Conservation (phyloP, 805 yeast genomes). For the Millerozyma miso region DNA sequence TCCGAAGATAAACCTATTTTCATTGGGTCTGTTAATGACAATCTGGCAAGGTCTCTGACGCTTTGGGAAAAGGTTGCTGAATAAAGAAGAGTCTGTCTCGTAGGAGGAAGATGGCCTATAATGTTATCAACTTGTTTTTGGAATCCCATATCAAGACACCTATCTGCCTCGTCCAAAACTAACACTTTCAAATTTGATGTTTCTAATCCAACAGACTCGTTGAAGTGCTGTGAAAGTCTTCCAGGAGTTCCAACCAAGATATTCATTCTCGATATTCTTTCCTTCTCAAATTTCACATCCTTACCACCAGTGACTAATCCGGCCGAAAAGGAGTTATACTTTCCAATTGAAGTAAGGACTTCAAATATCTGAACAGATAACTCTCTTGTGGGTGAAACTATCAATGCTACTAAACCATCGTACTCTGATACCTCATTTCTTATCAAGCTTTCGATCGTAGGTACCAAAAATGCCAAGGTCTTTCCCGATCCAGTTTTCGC, state of each 20-base stretch:
- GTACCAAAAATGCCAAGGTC: conserved; percentile 81
- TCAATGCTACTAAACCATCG: conserved; percentile 87
- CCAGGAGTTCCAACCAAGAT: conserved; percentile 92
- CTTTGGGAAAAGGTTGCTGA: conserved; percentile 89
- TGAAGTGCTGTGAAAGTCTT: conserved; percentile 82
- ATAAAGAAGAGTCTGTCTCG: conserved; percentile 78
- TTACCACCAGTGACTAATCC: conserved; percentile 94
- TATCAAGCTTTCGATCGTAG: conserved; percentile 66
- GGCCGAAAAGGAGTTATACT: conserved; percentile 70
- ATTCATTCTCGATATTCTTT: conserved; percentile 73
- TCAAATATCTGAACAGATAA: conserved; percentile 88
- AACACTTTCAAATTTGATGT: conserved; percentile 69
- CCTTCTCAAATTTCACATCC: conserved; percentile 76
- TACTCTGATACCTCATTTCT: conserved; percentile 71
- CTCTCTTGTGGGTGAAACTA: conserved; percentile 91
- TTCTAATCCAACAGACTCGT: conserved; percentile 80
- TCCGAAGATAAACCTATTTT: conserved; percentile 38
- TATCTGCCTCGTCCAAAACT: conserved; percentile 87
- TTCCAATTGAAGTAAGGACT: conserved; percentile 78
- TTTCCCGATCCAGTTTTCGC: conserved; percentile 92
- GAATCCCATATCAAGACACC: conserved; percentile 93
- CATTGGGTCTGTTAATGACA: conserved; percentile 62
- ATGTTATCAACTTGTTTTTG: conserved; percentile 78
- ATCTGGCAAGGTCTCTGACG: conserved; percentile 75
- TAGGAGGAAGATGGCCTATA: conserved; percentile 68